These are phyloP conservation scores for Vicia sativa DNA, from an alignment of 306 rosid genomes.

Conservation along the genomic window DNA sequence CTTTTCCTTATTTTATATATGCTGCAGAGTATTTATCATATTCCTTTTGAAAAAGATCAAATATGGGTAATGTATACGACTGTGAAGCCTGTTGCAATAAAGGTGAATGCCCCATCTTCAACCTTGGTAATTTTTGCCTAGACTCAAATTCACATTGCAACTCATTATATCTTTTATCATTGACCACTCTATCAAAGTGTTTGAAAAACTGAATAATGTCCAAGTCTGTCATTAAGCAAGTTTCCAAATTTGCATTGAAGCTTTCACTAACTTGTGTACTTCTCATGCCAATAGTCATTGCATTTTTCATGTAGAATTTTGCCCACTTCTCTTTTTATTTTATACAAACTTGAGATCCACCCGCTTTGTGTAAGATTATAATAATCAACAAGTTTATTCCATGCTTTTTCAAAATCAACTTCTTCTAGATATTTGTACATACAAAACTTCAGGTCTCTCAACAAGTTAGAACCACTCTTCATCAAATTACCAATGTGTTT, in stretches of 20 bases:
- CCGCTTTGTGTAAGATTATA: background rate
- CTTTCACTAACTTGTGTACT: no score
- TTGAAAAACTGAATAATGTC: no score
- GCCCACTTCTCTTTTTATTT: background rate
- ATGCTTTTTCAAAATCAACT: background rate
- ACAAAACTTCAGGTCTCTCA: slow-evolving; percentile 1
- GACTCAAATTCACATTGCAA: background rate
- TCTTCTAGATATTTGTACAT: slow-evolving; percentile 14
- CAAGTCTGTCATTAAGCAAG: no score
- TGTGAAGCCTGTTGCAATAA: background rate
- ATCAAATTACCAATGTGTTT: background rate
- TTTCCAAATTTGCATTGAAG: no score
- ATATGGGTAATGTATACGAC: background rate
- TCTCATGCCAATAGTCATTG: no score
- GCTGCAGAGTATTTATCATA: background rate
- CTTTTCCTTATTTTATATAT: background rate
- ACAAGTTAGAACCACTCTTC: background rate
- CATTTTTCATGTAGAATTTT: no score
- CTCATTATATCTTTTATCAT: background rate
- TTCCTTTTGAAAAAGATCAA: background rate
- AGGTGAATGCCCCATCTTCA: background rate
- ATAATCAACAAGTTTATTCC: background rate
- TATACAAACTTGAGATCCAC: background rate
- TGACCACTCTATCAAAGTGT: no score
- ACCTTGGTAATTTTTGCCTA: background rate